Base-by-base conservation (phyloP, 129 eudicot species). In the Pseudognaphalium luteoalbum region DNA sequence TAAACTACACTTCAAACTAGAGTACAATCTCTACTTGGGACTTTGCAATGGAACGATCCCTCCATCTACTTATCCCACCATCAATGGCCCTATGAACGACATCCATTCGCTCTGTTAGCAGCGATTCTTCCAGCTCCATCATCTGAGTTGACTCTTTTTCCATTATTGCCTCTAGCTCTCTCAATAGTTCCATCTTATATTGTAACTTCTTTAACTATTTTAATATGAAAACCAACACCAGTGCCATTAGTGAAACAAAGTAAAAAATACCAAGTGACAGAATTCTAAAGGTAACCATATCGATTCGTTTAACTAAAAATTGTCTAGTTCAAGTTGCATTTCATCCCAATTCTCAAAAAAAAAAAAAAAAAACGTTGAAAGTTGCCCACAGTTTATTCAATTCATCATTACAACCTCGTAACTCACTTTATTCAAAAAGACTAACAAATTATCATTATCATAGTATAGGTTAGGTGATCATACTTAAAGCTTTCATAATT, bases 181-280 rank as follows among this genome's bases (percentile, higher is more conserved):
- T 92, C 68, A 95, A 60, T 74, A 72, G 75, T 78, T 87, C 85
- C 84, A 84, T 75, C 83, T 94, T 94, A 73, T 80, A n/a, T 61
- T 83, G 78, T 81, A 94, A 28, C 76, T 95, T 95, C 86, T 89
- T 89, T 82, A 89, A 35, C 99, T 95, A 72, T 60, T 51, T 33
- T 30, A 44, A 30, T 25, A 37, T 44, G 0, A 39, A 25, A 42
- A 47, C 20, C 62, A 85, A 70, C 37, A 71, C 8, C 39, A 17
- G 9, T 20, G 66, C 66, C 66, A 54, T 10, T 75, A 10, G 30
- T 20, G 22, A 59, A 21, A 59, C 37, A 22, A 39, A 15, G 21
- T 22, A 73, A 51, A 73, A 60, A n/a, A 59, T 25, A 28, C 8
- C 20, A 35, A 34, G 19, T 20, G 58, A 61, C 6, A 57, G 21